Evolutionary conservation across 2,329 filamentous ascomycete species (phyloP).

Genomic region (Monilinia polystroma): DNA sequence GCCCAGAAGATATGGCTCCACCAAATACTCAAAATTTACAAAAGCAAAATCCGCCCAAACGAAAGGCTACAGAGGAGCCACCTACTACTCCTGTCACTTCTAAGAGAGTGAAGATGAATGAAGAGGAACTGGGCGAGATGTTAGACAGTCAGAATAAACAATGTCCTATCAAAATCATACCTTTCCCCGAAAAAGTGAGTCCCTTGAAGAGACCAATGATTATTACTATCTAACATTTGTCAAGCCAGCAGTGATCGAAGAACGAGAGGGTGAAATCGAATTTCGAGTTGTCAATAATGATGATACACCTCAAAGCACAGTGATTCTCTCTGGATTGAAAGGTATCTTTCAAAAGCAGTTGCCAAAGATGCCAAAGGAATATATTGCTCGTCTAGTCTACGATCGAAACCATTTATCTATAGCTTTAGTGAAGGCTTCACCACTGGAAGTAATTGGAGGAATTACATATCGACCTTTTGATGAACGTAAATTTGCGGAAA

Average conservation of each 20-base stretch:
- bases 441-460: slow-evolving; percentile 90
- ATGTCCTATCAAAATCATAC: slow-evolving; percentile 62
- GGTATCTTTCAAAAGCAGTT: slow-evolving; percentile 98
- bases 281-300: slow-evolving; percentile 99
- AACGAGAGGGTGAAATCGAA: slow-evolving; percentile 90
- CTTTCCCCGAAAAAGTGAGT: slow-evolving; percentile 82
- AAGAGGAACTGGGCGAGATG: slow-evolving; percentile 47
- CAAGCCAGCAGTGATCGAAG: slow-evolving; percentile 85
- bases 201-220: background rate
- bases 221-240: slow-evolving; percentile 1
- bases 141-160: slow-evolving; percentile 49
- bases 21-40: slow-evolving; percentile 1
- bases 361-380: slow-evolving; percentile 99
- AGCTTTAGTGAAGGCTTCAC: slow-evolving; percentile 88
- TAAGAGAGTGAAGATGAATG: slow-evolving; percentile 61
- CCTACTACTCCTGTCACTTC: slow-evolving; percentile 58
- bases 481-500: slow-evolving; percentile 89
- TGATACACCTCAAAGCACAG: slow-evolving; percentile 78
- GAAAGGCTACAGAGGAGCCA: slow-evolving; percentile 67
- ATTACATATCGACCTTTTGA: slow-evolving; percentile 97
- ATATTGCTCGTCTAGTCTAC: slow-evolving; percentile 95
- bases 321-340: slow-evolving; percentile 93
- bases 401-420: slow-evolving; percentile 95
- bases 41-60: slow-evolving; percentile 40
- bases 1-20: background rate